Percentiles rank a stretch among this genome's conserved stretches.
Evolutionary conservation across 164 flowering plant species (phyloP).

Genomic region (Akebia trifoliata): DNA sequence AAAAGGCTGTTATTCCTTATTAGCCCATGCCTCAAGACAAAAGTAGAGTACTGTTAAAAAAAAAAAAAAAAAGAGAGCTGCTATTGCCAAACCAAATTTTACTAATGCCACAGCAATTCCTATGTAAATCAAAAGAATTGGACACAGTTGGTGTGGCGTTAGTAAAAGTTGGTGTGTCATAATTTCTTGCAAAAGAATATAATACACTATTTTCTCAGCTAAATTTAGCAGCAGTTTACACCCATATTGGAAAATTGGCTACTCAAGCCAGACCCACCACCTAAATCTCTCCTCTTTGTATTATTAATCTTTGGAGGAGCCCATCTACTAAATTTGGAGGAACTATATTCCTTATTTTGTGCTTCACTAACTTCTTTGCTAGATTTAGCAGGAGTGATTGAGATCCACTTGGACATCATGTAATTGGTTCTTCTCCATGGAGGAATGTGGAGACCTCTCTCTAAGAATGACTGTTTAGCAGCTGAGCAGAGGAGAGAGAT

Average conservation of each 20-base stretch:
- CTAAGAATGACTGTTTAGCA: slow-evolving; percentile 42
- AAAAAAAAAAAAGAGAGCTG: no score
- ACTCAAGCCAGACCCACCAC: slow-evolving; percentile 37
- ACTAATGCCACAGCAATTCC: no score
- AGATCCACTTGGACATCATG: slow-evolving; percentile 56
- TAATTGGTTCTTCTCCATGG: slow-evolving; percentile 58
- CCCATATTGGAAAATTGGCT: slow-evolving; percentile 35
- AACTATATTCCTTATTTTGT: slow-evolving; percentile 3
- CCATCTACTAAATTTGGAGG: slow-evolving; percentile 22
- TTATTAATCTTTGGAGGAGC: slow-evolving; percentile 28
- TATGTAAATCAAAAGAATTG: no score
- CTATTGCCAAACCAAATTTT: no score
- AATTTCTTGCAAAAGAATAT: no score
- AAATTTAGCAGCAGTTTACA: slow-evolving; percentile 31
- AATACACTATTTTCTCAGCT: no score
- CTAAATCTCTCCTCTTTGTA: slow-evolving; percentile 25
- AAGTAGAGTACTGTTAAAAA: no score
- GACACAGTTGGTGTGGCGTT: no score
- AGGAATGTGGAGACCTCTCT: slow-evolving; percentile 53
- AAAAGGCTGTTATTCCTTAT: no score
- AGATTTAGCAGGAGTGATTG: slow-evolving; percentile 7
- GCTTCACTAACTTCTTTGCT: background rate
- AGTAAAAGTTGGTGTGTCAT: no score
- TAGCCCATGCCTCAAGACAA: no score
- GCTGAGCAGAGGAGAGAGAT: slow-evolving; percentile 44